Conservation (phyloP, 1,284 basidiomycete species). For the Bothia castanella region DNA sequence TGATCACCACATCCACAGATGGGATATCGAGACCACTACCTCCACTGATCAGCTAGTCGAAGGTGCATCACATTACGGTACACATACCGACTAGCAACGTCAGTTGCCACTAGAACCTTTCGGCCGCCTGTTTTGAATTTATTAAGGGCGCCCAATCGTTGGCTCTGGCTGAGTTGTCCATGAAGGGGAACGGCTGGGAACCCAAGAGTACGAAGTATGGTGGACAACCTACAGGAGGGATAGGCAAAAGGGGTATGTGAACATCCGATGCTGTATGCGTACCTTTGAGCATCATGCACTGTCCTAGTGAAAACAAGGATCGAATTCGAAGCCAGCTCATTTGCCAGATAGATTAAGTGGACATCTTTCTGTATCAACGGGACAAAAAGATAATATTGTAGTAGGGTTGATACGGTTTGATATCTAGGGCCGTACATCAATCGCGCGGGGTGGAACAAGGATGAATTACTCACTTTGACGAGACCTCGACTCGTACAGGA, state of each 20-base stretch:
- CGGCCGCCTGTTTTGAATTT: conserved; percentile 97
- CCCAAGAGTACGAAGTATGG: conserved; percentile 87
- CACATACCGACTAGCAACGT: conserved; percentile 87
- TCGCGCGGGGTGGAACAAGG: background rate
- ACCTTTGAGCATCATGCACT: conserved; percentile 89
- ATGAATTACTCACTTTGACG: conserved; percentile 67
- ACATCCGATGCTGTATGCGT: conserved; percentile 16
- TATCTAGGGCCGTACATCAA: conserved; percentile 56
- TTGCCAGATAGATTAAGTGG: conserved; percentile 86
- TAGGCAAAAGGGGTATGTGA: background rate
- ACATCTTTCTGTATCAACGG: conserved; percentile 93
- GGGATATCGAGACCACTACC: conserved; percentile 92
- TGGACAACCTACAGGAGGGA: conserved; percentile 60
- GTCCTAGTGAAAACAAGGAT: conserved; percentile 97
- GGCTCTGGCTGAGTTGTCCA: conserved; percentile 92
- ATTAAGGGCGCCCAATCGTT: conserved; percentile 88
- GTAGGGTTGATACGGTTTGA: conserved; percentile 91
- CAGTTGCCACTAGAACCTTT: conserved; percentile 91
- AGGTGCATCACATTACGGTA: background rate
- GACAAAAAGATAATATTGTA: conserved; percentile 96
- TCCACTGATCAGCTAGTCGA: conserved; percentile 8
- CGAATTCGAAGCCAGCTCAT: conserved; percentile 87
- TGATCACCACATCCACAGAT: conserved; percentile 94
- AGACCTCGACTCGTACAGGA: conserved; percentile 93
- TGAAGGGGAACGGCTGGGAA: conserved; percentile 96